Conservation (phyloP, 2,329 filamentous ascomycete genomes). For the Mycocentrospora acerina region DNA sequence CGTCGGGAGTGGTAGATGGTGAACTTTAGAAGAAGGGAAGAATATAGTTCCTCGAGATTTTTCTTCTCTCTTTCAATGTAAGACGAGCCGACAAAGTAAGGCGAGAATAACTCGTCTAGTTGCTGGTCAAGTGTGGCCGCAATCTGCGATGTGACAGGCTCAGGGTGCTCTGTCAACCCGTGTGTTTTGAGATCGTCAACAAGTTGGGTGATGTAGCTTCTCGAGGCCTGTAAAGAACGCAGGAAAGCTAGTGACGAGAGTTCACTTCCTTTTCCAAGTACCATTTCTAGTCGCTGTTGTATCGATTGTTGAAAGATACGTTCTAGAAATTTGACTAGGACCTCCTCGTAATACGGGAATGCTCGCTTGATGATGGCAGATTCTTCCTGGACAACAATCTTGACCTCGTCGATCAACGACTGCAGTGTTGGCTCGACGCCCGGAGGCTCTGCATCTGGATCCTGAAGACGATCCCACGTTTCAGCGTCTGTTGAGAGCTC, state of each 20-base stretch:
- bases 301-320: conserved; percentile 97
- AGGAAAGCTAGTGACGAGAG: conserved; percentile 92
- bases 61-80: conserved; percentile 67
- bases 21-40: conserved; percentile 92
- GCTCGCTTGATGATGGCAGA: conserved; percentile 95
- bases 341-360: conserved; percentile 94
- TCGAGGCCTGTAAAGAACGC: conserved; percentile 84
- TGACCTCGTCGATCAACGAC: conserved; percentile 89
- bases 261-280: conserved; percentile 89
- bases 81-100: conserved; percentile 65
- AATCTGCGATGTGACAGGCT: conserved; percentile 83
- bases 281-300: conserved; percentile 92
- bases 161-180: conserved; percentile 91
- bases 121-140: conserved; percentile 69
- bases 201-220: conserved; percentile 81
- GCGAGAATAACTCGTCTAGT: conserved; percentile 66
- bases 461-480: conserved; percentile 85
- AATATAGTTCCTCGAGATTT: conserved; percentile 78
- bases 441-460: conserved; percentile 89
- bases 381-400: conserved; percentile 93
- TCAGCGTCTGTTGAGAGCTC: conserved; percentile 74
- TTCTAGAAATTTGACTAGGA: conserved; percentile 89
- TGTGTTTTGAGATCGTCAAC: conserved; percentile 94
- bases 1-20: conserved; percentile 88
- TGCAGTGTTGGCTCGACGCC: conserved; percentile 91